A percentile compares a stretch with the other conserved stretches of the same genome.
Evolutionary conservation across 2,329 filamentous ascomycete species (phyloP).

Genomic region (Aspergillus pseudoglaucus): DNA sequence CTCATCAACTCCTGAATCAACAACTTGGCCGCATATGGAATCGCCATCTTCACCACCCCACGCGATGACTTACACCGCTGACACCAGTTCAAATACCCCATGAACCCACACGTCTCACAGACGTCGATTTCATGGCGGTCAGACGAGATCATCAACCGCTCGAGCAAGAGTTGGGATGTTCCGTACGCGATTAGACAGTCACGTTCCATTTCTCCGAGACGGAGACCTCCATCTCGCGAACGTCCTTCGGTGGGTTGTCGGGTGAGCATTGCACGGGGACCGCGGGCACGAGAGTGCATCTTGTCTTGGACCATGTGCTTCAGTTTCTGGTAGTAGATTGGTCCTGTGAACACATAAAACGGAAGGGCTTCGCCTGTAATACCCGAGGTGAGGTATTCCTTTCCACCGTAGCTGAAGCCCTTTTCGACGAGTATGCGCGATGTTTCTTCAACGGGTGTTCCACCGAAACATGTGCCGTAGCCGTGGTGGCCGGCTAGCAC

Average conservation of each 20-base stretch:
- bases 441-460: conserved; percentile 81
- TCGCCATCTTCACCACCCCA: conserved; percentile 83
- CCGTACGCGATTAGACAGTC: conserved; percentile 98
- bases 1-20: conserved; percentile 92
- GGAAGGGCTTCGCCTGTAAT: conserved; percentile 91
- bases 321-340: conserved; percentile 98
- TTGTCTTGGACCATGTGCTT: conserved; percentile 99
- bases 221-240: conserved; percentile 82
- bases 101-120: conserved; percentile 87
- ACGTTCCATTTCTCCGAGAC: conserved; percentile 96
- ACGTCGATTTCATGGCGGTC: conserved; percentile 90
- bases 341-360: conserved; percentile 96
- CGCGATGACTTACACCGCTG: conserved; percentile 82
- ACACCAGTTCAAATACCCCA: conserved; percentile 93
- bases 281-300: conserved; percentile 92
- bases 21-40: conserved; percentile 95
- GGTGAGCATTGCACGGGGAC: conserved; percentile 84
- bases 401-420: conserved; percentile 94
- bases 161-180: conserved; percentile 82
- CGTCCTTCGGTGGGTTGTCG: conserved; percentile 94
- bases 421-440: conserved; percentile 73
- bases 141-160: conserved; percentile 89
- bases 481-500: conserved; percentile 77
- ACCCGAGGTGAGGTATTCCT: conserved; percentile 91
- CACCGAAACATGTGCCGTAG: conserved; percentile 85